Conservation (phyloP, 2,329 filamentous ascomycete species). For the Aspergillus versicolor region DNA sequence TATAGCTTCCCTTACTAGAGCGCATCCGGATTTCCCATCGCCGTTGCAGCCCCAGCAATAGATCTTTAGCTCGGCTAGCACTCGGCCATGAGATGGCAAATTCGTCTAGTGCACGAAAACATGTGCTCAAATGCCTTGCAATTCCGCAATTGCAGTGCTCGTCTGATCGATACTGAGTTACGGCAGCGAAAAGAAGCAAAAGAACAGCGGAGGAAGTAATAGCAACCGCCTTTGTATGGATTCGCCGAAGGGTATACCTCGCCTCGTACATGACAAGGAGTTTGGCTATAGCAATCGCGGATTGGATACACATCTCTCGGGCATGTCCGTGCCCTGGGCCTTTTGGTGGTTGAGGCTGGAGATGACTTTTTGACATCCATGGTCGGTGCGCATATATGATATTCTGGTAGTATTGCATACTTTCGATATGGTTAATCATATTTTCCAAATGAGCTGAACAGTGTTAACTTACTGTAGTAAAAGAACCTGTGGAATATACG, state of each 20-base stretch:
- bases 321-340: constrained; percentile 44
- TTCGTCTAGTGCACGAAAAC: constrained; percentile 43
- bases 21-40: constrained; percentile 27
- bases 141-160: constrained; percentile 23
- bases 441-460: neutral
- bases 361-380: constrained; percentile 32
- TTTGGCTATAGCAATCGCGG: constrained; percentile 38
- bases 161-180: constrained; percentile 14
- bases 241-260: constrained; percentile 40
- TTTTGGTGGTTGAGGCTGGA: constrained; percentile 36
- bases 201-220: constrained; percentile 45
- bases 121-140: constrained; percentile 36
- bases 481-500: constrained; percentile 14
- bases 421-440: neutral
- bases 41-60: constrained; percentile 35
- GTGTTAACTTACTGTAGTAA: constrained; percentile 1
- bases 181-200: constrained; percentile 32
- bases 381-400: constrained; percentile 38
- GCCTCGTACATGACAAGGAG: constrained; percentile 42
- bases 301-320: constrained; percentile 42
- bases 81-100: constrained; percentile 40
- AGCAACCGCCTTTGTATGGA: constrained; percentile 43
- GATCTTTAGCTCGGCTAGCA: constrained; percentile 38
- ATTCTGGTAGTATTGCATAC: constrained; percentile 37
- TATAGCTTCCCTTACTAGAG: neutral